phyloP scores from a whole-genome alignment of 176 grass and related monocot genomes.

The Oryza meridionalis region DNA sequence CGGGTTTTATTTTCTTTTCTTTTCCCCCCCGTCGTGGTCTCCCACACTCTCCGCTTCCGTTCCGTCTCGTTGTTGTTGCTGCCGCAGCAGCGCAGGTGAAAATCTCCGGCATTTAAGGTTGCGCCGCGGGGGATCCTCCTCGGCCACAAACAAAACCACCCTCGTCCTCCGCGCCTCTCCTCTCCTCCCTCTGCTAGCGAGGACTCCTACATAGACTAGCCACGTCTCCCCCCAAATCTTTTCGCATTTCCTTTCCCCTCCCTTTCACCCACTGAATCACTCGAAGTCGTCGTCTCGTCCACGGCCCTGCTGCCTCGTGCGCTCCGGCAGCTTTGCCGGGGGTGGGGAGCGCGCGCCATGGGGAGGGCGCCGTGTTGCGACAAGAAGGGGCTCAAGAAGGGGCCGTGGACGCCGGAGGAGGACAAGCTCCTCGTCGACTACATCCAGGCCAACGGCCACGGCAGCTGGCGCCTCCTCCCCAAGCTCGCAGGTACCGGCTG shows the following conservation, averaged over 20 bases:
- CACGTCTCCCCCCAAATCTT: background rate
- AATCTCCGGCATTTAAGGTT: slow-evolving; percentile 51
- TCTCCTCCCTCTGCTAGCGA: background rate
- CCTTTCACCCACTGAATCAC: background rate
- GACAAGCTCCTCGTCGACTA: slow-evolving; percentile 97
- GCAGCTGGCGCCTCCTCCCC: slow-evolving; percentile 95
- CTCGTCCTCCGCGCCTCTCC: slow-evolving; percentile 42
- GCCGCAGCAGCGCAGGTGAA: slow-evolving; percentile 36
- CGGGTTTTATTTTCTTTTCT: background rate
- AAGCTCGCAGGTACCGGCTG: slow-evolving; percentile 72
- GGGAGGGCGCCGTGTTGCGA: slow-evolving; percentile 97
- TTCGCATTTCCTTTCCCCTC: background rate
- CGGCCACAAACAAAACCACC: slow-evolving; percentile 44
- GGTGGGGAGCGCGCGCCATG: slow-evolving; percentile 37
- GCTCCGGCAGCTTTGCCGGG: no score
- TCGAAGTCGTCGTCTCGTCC: background rate
- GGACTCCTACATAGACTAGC: background rate
- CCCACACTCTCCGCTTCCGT: slow-evolving; percentile 24
- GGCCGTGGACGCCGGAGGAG: slow-evolving; percentile 97
- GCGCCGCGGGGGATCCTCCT: slow-evolving; percentile 48
- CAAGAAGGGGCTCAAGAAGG: slow-evolving; percentile 86
- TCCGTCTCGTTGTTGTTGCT: slow-evolving; percentile 29
- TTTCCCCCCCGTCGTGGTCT: background rate
- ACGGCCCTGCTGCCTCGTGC: background rate
- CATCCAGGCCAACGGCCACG: slow-evolving; percentile 93